These are phyloP conservation scores for Arabidopsis suecica DNA, from an alignment of 345 rosid species.

Conservation along the genomic window DNA sequence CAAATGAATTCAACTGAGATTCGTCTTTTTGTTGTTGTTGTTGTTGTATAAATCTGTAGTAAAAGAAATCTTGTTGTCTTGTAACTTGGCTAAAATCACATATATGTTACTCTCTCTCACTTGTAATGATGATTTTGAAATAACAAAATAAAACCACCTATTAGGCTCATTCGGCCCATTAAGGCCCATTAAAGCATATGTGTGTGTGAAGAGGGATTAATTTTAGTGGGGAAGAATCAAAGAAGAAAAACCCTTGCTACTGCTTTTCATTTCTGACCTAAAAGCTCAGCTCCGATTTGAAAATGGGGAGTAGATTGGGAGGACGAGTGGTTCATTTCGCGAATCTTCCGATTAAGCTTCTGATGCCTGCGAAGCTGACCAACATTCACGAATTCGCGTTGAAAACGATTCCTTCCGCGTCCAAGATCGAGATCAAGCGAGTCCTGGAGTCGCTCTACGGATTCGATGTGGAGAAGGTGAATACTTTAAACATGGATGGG, in stretches of 20 bases:
- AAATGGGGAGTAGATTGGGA: constrained; percentile 80
- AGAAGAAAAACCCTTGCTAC: constrained; percentile 12
- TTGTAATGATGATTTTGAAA: constrained; percentile 23
- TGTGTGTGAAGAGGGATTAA: not conserved
- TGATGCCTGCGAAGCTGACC: constrained; percentile 63
- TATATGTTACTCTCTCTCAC: not conserved
- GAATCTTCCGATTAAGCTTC: constrained; percentile 82
- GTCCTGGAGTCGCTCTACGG: constrained; percentile 90
- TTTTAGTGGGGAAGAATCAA: not conserved
- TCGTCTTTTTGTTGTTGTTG: not conserved
- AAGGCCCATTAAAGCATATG: constrained; percentile 9
- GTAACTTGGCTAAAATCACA: constrained; percentile 23
- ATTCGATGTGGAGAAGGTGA: constrained; percentile 83
- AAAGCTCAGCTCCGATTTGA: not conserved
- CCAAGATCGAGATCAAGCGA: constrained; percentile 97
- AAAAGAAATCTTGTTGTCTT: constrained; percentile 7
- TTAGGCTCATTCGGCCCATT: constrained; percentile 23
- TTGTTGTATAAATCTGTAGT: constrained; percentile 30
- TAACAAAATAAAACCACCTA: constrained; percentile 9
- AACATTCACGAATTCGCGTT: constrained; percentile 79
- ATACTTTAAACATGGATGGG: constrained; percentile 94
- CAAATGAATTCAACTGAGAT: constrained; percentile 5
- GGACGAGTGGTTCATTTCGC: constrained; percentile 81
- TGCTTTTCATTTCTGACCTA: not conserved
- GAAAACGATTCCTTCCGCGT: constrained; percentile 81